Conservation (phyloP, 1,284 basidiomycete genomes). For the Cerioporus squamosus region DNA sequence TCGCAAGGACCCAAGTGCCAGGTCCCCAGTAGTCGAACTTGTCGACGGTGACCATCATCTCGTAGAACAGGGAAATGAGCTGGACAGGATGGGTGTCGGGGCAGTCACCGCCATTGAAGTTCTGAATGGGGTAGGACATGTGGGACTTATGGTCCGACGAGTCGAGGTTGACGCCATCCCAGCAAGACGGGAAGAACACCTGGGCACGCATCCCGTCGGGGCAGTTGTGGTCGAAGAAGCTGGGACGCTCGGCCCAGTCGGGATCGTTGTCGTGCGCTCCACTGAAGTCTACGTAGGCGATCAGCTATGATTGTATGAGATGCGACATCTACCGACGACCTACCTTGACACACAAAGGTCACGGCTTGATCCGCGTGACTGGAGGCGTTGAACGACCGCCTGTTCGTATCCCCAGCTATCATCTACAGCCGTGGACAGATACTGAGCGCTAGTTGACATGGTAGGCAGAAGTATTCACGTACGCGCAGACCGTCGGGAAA, state of each 20-base stretch:
- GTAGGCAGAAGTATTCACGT: neutral
- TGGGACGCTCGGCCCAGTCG: slow-evolving; percentile 27
- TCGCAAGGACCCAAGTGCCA: slow-evolving; percentile 37
- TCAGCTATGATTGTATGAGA: too few species aligned
- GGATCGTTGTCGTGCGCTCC: slow-evolving; percentile 28
- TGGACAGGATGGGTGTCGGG: slow-evolving; percentile 34
- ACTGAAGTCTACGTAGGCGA: slow-evolving; percentile 31
- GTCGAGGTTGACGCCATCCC: slow-evolving; percentile 49
- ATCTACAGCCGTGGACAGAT: neutral
- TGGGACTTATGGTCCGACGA: slow-evolving; percentile 57
- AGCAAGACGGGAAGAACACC: slow-evolving; percentile 49
- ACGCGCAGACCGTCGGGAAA: slow-evolving; percentile 32
- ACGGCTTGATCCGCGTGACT: slow-evolving; percentile 44
- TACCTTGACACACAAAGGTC: slow-evolving; percentile 45
- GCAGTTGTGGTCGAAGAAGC: slow-evolving; percentile 36
- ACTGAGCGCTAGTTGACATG: neutral
- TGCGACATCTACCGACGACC: neutral
- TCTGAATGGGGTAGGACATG: slow-evolving; percentile 50
- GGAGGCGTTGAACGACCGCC: slow-evolving; percentile 39
- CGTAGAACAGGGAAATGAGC: slow-evolving; percentile 37
- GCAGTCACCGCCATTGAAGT: slow-evolving; percentile 35
- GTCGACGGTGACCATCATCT: slow-evolving; percentile 27
- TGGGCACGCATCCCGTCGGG: slow-evolving; percentile 45
- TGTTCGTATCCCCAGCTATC: slow-evolving; percentile 26
- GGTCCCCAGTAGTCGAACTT: slow-evolving; percentile 28